A percentile compares a stretch with the other conserved stretches of the same genome.
Evolutionary conservation across 148 eudicot genomes (phyloP).

Genomic region (Cornus kousa): DNA sequence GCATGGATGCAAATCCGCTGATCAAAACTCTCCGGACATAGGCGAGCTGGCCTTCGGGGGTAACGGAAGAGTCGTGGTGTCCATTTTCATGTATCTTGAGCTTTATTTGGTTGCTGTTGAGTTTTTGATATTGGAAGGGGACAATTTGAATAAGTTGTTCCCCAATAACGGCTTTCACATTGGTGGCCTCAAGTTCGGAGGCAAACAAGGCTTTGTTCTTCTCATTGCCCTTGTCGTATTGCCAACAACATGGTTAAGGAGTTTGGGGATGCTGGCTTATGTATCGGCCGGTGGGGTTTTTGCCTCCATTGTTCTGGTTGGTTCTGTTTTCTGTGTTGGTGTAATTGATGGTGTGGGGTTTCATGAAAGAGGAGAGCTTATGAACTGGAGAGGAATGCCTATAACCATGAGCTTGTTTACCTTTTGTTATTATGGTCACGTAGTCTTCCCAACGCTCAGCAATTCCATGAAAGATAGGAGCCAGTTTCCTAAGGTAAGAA

Average conservation of each 20-base stretch:
- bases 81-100: slow-evolving; percentile 43
- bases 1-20: slow-evolving; percentile 31
- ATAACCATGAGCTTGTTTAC: slow-evolving; percentile 51
- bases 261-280: slow-evolving; percentile 44
- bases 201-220: slow-evolving; percentile 38
- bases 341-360: slow-evolving; percentile 56
- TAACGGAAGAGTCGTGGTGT: slow-evolving; percentile 32
- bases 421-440: slow-evolving; percentile 65
- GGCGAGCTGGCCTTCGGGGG: slow-evolving; percentile 40
- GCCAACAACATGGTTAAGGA: slow-evolving; percentile 58
- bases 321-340: slow-evolving; percentile 44
- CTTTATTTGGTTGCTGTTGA: slow-evolving; percentile 39
- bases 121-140: slow-evolving; percentile 48
- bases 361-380: slow-evolving; percentile 32
- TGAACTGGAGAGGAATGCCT: slow-evolving; percentile 45
- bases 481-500: slow-evolving; percentile 52
- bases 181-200: slow-evolving; percentile 27
- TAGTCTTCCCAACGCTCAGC: slow-evolving; percentile 58
- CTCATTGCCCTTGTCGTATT: slow-evolving; percentile 36
- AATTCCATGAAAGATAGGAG: slow-evolving; percentile 57
- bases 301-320: slow-evolving; percentile 38
- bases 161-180: slow-evolving; percentile 23
- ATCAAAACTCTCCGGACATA: slow-evolving; percentile 40
- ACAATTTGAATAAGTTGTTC: slow-evolving; percentile 40
- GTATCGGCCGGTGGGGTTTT: slow-evolving; percentile 52